Conservation (phyloP, 306 rosid species). For the Quercus cerris region DNA sequence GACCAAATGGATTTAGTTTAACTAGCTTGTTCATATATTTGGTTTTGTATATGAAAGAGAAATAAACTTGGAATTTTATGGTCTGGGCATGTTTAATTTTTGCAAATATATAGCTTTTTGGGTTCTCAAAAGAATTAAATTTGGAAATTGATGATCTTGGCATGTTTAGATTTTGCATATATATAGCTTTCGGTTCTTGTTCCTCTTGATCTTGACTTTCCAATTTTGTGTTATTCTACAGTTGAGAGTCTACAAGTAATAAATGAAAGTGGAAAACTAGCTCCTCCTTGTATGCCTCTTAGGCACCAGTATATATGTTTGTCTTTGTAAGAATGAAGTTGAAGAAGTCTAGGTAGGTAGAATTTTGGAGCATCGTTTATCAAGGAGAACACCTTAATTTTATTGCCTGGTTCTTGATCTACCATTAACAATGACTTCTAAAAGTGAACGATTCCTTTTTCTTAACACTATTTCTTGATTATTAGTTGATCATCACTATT, state of each 20-base stretch:
- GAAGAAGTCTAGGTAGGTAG: neutral
- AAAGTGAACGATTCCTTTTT: constrained; percentile 23
- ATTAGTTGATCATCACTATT: constrained; percentile 28
- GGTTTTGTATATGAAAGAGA: neutral
- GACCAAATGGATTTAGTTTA: neutral
- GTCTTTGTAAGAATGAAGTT: neutral
- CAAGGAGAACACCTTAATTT: constrained; percentile 19
- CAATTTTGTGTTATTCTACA: neutral
- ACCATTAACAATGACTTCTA: constrained; percentile 20
- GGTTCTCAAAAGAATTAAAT: neutral
- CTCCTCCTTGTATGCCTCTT: neutral
- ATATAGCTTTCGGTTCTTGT: neutral
- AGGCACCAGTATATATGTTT: neutral
- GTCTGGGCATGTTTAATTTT: neutral
- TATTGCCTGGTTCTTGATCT: constrained; percentile 39
- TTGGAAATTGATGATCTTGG: neutral
- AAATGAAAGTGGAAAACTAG: neutral
- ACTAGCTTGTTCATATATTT: neutral
- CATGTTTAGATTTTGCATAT: neutral
- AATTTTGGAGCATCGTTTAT: constrained; percentile 25
- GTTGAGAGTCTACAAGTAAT: neutral
- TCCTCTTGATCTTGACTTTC: neutral
- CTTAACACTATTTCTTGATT: constrained; percentile 27
- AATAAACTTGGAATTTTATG: neutral
- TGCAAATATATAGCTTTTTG: neutral